Evolutionary conservation across 1,139 yeast species (phyloP).

Genomic region (Yamadazyma dushanensis): DNA sequence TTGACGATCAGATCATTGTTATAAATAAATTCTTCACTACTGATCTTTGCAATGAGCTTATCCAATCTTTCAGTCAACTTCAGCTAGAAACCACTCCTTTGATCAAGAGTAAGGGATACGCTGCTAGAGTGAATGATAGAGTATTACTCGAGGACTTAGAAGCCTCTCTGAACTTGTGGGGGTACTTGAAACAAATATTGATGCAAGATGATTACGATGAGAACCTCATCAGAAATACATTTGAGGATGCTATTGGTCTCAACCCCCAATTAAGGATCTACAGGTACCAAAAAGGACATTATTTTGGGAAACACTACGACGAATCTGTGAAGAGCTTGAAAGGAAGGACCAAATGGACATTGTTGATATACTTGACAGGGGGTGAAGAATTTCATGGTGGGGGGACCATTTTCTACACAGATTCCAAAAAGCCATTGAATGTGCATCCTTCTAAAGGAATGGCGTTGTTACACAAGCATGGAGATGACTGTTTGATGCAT

Average conservation of each 20-base stretch:
- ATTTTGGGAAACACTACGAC: conserved; percentile 64
- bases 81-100: conserved; percentile 50
- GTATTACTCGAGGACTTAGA: conserved; percentile 38
- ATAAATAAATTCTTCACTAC: conserved; percentile 45
- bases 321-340: conserved; percentile 43
- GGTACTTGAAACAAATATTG: conserved; percentile 35
- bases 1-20: conserved; percentile 47
- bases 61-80: conserved; percentile 34
- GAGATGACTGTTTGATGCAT: conserved; percentile 63
- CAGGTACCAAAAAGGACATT: conserved; percentile 58
- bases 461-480: conserved; percentile 67
- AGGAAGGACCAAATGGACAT: conserved; percentile 59
- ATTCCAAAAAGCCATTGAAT: conserved; percentile 25
- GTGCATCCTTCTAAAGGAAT: conserved; percentile 56
- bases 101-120: conserved; percentile 52
- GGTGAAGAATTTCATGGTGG: conserved; percentile 60
- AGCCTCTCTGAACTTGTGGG: conserved; percentile 48
- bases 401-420: conserved; percentile 57
- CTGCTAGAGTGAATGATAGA: conserved; percentile 61
- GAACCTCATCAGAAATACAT: conserved; percentile 26
- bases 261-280: conserved; percentile 61
- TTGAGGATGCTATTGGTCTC: conserved; percentile 46
- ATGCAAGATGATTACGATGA: conserved; percentile 32
- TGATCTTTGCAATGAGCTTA: conserved; percentile 45
- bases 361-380: conserved; percentile 60